Base-by-base conservation (phyloP, 306 rosid species). In the Biancaea sappan region DNA sequence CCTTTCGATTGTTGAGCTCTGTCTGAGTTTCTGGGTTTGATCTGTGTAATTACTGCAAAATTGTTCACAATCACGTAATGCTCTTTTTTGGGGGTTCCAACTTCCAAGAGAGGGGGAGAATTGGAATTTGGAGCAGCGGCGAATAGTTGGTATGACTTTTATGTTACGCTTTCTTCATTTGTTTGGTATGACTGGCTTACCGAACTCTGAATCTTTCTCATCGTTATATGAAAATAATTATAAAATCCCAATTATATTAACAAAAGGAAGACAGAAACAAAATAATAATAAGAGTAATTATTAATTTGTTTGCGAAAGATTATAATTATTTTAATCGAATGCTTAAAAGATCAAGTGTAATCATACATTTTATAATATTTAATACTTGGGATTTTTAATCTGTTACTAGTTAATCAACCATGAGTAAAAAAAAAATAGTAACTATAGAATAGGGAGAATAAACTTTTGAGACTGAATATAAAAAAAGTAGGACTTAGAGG, bases 61-160 rank as follows among this genome's bases (percentile, higher is more conserved):
- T 48, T 68, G 9, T 54, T 35, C 15, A 18, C 26, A 25, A 5
- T 75, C 50, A 40, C 26, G 7, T 15, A 15, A 14, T 57, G 0
- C 1, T 16, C 1, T 58, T 58, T 58, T 7, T 8, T 18, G 38
- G 40, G 11, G 8, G 38, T 2, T 15, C 25, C 8, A 7, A n/a
- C n/a, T n/a, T n/a, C n/a, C n/a, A n/a, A n/a, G n/a, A 41, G 74
- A 52, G 12, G 52, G 56, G 26, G 47, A 72, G 21, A 26, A 19
- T 19, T 50, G 56, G 3, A 9, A 69, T 71, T 69, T 78, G 18
- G 11, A 54, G 37, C 19, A 16, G 56, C 25, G 60, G 44, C 35
- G 58, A 70, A 46, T 14, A 29, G 80, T 73, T 73, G 83, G 75
- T 73, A 2, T 77, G 75, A 77, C 85, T 73, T 77, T 8, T 18